Evolutionary conservation across 495 filamentous ascomycete species (phyloP).

Genomic region (Mytilinidion resinicola): DNA sequence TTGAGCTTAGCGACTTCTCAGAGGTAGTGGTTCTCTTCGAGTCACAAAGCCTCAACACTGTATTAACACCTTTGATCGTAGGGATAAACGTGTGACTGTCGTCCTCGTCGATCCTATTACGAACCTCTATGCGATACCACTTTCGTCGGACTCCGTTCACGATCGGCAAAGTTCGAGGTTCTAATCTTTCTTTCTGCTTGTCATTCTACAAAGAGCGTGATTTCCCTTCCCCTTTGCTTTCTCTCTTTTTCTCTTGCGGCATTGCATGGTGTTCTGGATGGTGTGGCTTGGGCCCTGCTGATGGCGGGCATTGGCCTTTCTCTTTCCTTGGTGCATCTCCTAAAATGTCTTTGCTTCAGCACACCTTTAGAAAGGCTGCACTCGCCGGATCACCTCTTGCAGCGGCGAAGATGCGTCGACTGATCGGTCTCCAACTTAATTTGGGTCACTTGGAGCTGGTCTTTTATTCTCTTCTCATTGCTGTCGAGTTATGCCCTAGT

Average conservation of each 20-base stretch:
- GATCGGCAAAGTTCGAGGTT: neutral
- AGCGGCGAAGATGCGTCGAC: conserved; percentile 8
- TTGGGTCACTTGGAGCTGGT: neutral
- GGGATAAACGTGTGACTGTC: neutral
- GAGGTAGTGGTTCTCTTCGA: no score
- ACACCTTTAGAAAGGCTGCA: conserved; percentile 15
- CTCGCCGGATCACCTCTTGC: conserved; percentile 3
- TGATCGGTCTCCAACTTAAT: conserved; percentile 10
- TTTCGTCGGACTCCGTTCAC: neutral
- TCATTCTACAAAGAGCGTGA: neutral
- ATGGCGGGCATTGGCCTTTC: neutral
- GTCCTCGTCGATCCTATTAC: neutral
- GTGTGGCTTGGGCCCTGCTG: neutral
- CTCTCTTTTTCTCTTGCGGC: conserved; percentile 22
- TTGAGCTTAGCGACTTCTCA: conserved; percentile 11
- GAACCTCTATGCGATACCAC: neutral
- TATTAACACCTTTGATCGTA: neutral
- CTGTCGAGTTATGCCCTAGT: neutral
- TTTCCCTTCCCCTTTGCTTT: neutral
- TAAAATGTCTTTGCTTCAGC: conserved; percentile 2
- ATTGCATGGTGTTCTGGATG: conserved; percentile 28
- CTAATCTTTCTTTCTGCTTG: neutral
- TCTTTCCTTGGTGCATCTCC: conserved; percentile 8
- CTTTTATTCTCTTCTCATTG: neutral
- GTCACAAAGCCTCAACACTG: neutral